Conservation (phyloP, 2,329 filamentous ascomycete species). For the Colletotrichum higginsianum region DNA sequence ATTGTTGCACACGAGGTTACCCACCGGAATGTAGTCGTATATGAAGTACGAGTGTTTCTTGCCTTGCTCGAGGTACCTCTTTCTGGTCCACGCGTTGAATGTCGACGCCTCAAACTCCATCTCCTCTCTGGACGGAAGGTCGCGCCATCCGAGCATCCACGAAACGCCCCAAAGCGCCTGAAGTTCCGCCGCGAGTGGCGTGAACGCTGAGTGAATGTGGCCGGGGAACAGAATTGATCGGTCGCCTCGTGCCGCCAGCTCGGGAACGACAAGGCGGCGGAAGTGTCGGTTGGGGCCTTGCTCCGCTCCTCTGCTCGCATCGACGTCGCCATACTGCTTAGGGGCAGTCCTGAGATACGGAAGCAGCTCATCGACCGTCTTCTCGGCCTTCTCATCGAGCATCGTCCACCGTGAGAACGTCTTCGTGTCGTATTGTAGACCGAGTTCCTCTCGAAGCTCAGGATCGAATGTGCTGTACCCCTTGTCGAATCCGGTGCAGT, state of each 20-base stretch:
- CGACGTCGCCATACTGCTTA: too few species aligned
- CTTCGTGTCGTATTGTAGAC: conserved; percentile 1
- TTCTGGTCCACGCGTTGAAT: conserved; percentile 52
- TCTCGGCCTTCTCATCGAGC: conserved; percentile 43
- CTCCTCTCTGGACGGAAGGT: conserved; percentile 45
- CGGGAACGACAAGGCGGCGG: conserved; percentile 46
- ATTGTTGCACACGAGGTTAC: conserved; percentile 25
- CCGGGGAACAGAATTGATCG: conserved; percentile 52
- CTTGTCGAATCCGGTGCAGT: conserved; percentile 47
- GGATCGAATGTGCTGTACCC: conserved; percentile 43
- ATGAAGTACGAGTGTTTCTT: conserved; percentile 50
- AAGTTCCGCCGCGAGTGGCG: conserved; percentile 47
- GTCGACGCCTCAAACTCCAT: conserved; percentile 51
- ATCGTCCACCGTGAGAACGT: conserved; percentile 35
- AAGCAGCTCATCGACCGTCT: conserved; percentile 42
- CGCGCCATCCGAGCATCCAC: conserved; percentile 47
- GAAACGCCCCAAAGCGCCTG: conserved; percentile 52
- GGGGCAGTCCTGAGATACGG: conserved; percentile 12
- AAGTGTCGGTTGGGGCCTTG: conserved; percentile 46
- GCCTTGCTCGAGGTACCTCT: conserved; percentile 51
- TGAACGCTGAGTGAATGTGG: conserved; percentile 49
- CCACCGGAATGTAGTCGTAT: conserved; percentile 51
- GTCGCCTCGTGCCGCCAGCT: conserved; percentile 48
- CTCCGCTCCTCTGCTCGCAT: too few species aligned
- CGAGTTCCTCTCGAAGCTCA: conserved; percentile 39